Conservation (phyloP, 2,329 filamentous ascomycete genomes). For the Colletotrichum cuscutae region DNA sequence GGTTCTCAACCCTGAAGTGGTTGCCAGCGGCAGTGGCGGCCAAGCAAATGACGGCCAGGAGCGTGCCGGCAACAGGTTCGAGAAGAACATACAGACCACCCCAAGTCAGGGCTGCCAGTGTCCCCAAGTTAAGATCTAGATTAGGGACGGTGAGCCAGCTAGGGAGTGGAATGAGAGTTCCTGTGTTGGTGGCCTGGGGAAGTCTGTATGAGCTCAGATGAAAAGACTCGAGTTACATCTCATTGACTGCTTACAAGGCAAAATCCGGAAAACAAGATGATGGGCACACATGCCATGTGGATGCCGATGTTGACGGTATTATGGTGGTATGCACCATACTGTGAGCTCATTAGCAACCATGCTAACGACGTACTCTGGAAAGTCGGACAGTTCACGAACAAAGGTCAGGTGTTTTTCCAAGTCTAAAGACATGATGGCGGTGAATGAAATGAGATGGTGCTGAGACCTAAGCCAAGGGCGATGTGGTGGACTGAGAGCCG, state of each 20-base stretch:
- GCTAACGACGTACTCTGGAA: neutral
- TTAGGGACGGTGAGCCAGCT: conserved; percentile 75
- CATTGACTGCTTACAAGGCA: conserved; percentile 69
- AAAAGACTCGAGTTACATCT: neutral
- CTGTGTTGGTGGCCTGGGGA: conserved; percentile 68
- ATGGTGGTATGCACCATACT: conserved; percentile 90
- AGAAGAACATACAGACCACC: conserved; percentile 87
- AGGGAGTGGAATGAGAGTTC: conserved; percentile 71
- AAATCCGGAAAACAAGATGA: conserved; percentile 78
- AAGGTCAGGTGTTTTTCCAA: conserved; percentile 86
- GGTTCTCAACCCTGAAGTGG: conserved; percentile 71
- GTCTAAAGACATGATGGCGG: conserved; percentile 71
- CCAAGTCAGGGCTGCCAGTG: conserved; percentile 74
- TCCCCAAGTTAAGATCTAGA: conserved; percentile 73
- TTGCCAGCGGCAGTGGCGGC: conserved; percentile 80
- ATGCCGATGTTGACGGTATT: conserved; percentile 81
- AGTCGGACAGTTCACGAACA: conserved; percentile 61
- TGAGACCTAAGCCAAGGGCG: conserved; percentile 16
- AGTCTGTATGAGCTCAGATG: conserved; percentile 28
- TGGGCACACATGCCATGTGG: conserved; percentile 82
- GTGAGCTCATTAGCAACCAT: conserved; percentile 28
- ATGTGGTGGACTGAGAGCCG: conserved; percentile 20
- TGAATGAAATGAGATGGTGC: conserved; percentile 6
- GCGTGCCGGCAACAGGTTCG: conserved; percentile 89
- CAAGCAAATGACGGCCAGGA: conserved; percentile 81